Evolutionary conservation across 2,329 filamentous ascomycete genomes (phyloP).

Genomic region (Endothia cerciana): DNA sequence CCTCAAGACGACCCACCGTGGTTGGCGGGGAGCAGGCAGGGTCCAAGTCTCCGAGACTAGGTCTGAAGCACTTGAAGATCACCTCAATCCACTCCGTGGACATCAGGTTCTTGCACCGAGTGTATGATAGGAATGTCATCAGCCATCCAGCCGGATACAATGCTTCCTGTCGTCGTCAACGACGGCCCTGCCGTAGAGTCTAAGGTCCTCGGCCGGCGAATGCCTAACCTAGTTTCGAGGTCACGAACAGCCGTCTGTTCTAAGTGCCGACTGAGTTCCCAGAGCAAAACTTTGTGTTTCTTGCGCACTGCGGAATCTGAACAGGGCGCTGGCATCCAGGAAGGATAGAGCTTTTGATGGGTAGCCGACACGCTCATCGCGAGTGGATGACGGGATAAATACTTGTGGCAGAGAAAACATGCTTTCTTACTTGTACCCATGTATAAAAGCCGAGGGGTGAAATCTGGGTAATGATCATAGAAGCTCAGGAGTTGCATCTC

Average conservation of each 20-base stretch:
- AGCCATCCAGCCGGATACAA: background rate
- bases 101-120: background rate
- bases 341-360: constrained; percentile 40
- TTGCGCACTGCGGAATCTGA: constrained; percentile 15
- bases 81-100: background rate
- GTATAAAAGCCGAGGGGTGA: constrained; percentile 32
- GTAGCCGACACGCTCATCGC: constrained; percentile 35
- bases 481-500: constrained; percentile 40
- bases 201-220: constrained; percentile 23
- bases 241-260: constrained; percentile 26
- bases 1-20: too few species aligned
- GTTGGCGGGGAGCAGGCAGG: too few species aligned
- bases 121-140: background rate
- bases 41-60: too few species aligned
- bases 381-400: constrained; percentile 34
- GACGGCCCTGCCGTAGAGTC: constrained; percentile 34
- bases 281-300: constrained; percentile 26
- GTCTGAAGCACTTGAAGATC: background rate
- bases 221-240: constrained; percentile 31
- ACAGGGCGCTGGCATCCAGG: constrained; percentile 38
- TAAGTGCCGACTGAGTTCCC: constrained; percentile 29
- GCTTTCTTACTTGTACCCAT: constrained; percentile 42
- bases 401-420: constrained; percentile 39
- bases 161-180: constrained; percentile 22
- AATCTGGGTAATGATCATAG: constrained; percentile 35